Evolutionary conservation across 2,329 filamentous ascomycete genomes (phyloP).

Genomic region (Alternaria brassicicola): DNA sequence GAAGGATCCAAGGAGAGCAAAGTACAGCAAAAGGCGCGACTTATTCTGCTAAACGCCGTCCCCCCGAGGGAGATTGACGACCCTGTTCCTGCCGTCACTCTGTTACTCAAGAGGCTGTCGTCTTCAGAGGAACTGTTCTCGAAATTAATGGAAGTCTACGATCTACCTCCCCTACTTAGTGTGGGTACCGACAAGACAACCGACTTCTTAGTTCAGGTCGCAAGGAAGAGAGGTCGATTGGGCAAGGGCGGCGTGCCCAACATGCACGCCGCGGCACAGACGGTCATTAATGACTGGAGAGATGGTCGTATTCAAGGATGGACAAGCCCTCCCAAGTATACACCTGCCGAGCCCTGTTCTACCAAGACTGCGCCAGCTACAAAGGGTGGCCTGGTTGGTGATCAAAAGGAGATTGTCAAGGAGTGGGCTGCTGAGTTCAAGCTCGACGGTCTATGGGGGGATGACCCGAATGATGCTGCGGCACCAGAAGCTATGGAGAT

Average conservation of each 20-base stretch:
- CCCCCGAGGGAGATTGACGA: conserved; percentile 95
- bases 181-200: conserved; percentile 76
- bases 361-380: conserved; percentile 46
- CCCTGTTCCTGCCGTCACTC: conserved; percentile 81
- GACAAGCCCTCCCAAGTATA: conserved; percentile 75
- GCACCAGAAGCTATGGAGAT: conserved; percentile 47
- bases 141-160: conserved; percentile 83
- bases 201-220: conserved; percentile 93
- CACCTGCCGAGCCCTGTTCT: conserved; percentile 57
- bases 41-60: conserved; percentile 87
- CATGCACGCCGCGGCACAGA: conserved; percentile 83
- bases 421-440: conserved; percentile 96
- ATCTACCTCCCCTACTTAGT: conserved; percentile 76
- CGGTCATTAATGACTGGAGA: conserved; percentile 94
- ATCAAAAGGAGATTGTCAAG: conserved; percentile 83
- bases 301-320: conserved; percentile 94
- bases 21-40: conserved; percentile 77
- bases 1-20: conserved; percentile 56
- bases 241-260: conserved; percentile 92
- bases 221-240: conserved; percentile 86
- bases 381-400: conserved; percentile 53
- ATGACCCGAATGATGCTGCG: conserved; percentile 54
- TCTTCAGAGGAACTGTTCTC: conserved; percentile 73
- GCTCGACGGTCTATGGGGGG: conserved; percentile 89
- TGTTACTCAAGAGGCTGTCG: conserved; percentile 82